Percentiles rank a stretch among this genome's conserved stretches.
Conservation (phyloP, 2,329 filamentous ascomycete species). For the Diplodia mutila region DNA sequence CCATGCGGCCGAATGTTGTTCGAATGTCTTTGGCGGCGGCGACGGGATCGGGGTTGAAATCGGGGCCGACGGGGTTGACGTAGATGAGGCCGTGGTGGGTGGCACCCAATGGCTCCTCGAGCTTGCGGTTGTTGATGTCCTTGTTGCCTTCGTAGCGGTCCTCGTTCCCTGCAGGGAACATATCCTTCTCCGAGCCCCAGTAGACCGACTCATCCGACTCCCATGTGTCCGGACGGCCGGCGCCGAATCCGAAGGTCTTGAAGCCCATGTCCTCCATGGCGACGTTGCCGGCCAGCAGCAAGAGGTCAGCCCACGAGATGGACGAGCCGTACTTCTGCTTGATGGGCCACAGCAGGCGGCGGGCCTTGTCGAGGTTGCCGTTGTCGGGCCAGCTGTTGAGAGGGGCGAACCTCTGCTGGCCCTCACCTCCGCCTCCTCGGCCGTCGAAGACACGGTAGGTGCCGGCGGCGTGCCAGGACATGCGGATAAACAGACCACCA, state of each 20-base stretch:
- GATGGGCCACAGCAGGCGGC: constrained; percentile 77
- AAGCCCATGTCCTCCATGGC: constrained; percentile 77
- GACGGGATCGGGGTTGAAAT: constrained; percentile 70
- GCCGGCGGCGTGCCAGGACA: constrained; percentile 81
- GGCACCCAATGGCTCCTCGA: constrained; percentile 70
- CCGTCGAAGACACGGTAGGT: constrained; percentile 78
- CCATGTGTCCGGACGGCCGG: constrained; percentile 72
- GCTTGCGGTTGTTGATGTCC: constrained; percentile 60
- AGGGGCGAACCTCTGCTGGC: constrained; percentile 78
- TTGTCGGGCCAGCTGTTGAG: constrained; percentile 86
- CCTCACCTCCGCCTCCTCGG: constrained; percentile 73
- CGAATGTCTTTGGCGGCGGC: constrained; percentile 74
- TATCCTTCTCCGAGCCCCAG: constrained; percentile 77
- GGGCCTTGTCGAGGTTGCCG: constrained; percentile 76
- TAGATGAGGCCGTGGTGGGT: constrained; percentile 80
- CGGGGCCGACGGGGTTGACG: constrained; percentile 78
- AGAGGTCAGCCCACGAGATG: constrained; percentile 78
- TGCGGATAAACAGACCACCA: constrained; percentile 76
- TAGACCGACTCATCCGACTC: constrained; percentile 76
- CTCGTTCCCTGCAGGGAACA: constrained; percentile 67
- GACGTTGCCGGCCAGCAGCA: constrained; percentile 74
- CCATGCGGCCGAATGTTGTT: constrained; percentile 76
- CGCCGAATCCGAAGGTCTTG: constrained; percentile 73
- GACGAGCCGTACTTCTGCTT: constrained; percentile 85
- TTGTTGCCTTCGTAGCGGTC: constrained; percentile 65